Evolutionary conservation across 306 rosid species (phyloP), one percentile per base, ranked within the genome.

Genomic region (Trichosanthes cucumerina): DNA sequence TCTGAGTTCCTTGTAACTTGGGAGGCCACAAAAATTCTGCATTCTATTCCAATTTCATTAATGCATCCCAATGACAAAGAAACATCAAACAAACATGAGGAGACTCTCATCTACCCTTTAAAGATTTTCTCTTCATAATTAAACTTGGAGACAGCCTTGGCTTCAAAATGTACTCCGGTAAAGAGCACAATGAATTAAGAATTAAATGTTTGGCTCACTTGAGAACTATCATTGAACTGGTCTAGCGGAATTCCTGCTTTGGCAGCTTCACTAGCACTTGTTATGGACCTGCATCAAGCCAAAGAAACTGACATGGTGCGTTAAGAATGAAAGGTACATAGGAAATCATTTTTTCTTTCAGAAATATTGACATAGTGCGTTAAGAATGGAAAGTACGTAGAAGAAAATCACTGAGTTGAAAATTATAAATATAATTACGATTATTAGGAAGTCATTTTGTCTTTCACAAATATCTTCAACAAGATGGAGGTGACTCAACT

Each of bases 241-340:
- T 69, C 83, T 74, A 83, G 64, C 11, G 88, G 86, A 65, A 86
- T 86, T 78, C 86, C 88, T n/a, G 84, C 88, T 79, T 79, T 86
- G 23, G 88, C 88, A 21, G 88, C 88, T 58, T 86, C 85, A 75
- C 79, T 83, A 3, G 88, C 86, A 81, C 84, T 80, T 59, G 57
- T 80, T 28, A 83, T 76, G 24, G 84, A 83, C 88, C 88, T 86
- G 75, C 76, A 52, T 44, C 33, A 56, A 46, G 36, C 26, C 66
- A 49, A 80, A 43, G 38, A 21, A 53, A 85, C 36, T 69, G 65
- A 59, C 28, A 26, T 31, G 54, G 46, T 28, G 33, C 36, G 54
- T 49, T 38, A 78, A 62, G 44, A 43, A 57, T 14, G 28, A 26
- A 31, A 43, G 10, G 16, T 5, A 59, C 39, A 24, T 15, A 43